Evolutionary conservation across 225 moss, liverwort and hornwort species (phyloP), one percentile per base, ranked within the genome.

Genomic region (Physcomitrellopsis africana): DNA sequence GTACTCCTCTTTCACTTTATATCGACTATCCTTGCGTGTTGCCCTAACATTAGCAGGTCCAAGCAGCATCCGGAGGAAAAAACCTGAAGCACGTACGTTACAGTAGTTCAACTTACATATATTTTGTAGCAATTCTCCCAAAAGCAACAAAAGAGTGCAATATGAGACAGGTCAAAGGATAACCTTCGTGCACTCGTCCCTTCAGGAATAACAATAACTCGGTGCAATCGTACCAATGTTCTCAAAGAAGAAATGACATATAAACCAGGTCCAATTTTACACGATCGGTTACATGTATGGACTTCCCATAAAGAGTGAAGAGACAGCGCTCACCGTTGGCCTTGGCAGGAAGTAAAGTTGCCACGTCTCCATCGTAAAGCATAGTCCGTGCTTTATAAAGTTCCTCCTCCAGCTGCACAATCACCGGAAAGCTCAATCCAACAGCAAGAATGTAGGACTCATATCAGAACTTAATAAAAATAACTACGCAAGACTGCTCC

Each of bases 41-140:
- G 99, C 95, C 63, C 99, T 89, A 37, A 99, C 99, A 89, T 99
- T 95, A 55, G 93, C 93, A 67, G 95, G 93, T 32, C 99, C 99
- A 76, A 99, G 89, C 65, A 99, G 76, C 81, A 92, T 79, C 37
- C 86, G 86, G 24, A 99, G 91, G 43, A 99, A 95, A 59, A 85
- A 57, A 29, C 95, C 95, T 82, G 94, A 74, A 69, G 72, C 74
- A 59, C 62, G 68, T 51, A 75, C 29, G 74, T 52, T 27, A 56
- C 72, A 74, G 19, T 16, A 19, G 15, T 60, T 76, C 17, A 76
- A 76, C 41, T 14, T 8, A 68, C 68, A 23, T 8, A 55, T 27
- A 24, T 18, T 45, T 7, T 3, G 11, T 3, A 8, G 12, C 11
- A 72, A 11, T 47, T 60, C 47, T 44, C 55, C 15, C 47, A 41